Percentiles rank a stretch among this genome's conserved stretches.
These are phyloP conservation scores for Blastocystis sp. DNA, from an alignment of 352 stramenopile genomes.

Conservation along the genomic window DNA sequence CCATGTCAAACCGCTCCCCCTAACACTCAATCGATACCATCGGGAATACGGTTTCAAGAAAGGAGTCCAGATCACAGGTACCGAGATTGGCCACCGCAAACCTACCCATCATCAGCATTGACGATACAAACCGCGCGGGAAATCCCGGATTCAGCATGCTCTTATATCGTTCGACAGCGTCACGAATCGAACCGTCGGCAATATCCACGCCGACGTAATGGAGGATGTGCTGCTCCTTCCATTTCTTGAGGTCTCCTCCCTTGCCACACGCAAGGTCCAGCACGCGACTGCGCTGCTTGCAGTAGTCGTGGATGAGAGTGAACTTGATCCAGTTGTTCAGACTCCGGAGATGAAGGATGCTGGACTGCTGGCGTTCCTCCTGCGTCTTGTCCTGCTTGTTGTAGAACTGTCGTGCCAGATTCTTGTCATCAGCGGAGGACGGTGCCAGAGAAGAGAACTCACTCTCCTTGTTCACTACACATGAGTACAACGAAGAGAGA, in stretches of 20 bases:
- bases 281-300: neutral
- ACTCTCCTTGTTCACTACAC: neutral
- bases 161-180: constrained; percentile 47
- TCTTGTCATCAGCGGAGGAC: neutral
- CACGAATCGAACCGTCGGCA: constrained; percentile 33
- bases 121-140: neutral
- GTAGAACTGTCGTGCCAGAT: constrained; percentile 36
- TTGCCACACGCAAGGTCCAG: constrained; percentile 71
- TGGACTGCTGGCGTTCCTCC: constrained; percentile 21
- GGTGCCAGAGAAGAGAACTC: neutral
- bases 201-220: constrained; percentile 67
- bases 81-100: constrained; percentile 53
- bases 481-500: neutral
- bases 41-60: constrained; percentile 20
- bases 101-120: neutral
- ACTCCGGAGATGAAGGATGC: constrained; percentile 60
- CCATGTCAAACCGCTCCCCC: constrained; percentile 50
- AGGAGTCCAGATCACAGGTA: neutral
- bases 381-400: constrained; percentile 40
- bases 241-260: constrained; percentile 71
- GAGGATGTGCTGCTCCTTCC: constrained; percentile 64
- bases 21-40: neutral
- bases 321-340: constrained; percentile 72
- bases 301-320: constrained; percentile 47
- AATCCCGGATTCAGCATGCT: constrained; percentile 11